Conservation (phyloP, 345 rosid species). For the Moricandia arvensis region DNA sequence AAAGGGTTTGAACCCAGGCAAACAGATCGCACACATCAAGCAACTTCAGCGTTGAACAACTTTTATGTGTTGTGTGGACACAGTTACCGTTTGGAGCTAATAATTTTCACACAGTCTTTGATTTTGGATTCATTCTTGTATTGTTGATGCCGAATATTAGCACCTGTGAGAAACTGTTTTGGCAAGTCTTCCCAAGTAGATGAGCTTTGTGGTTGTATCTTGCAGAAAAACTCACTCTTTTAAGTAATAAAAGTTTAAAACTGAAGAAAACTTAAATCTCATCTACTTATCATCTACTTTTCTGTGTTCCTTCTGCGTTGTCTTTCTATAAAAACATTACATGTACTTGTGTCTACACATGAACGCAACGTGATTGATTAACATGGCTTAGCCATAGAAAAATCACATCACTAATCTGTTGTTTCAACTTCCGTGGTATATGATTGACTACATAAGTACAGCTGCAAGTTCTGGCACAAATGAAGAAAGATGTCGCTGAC, state of each 20-base stretch:
- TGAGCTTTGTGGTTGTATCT: constrained; percentile 30
- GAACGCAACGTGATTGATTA: constrained; percentile 10
- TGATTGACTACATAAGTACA: background rate
- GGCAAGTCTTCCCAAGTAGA: constrained; percentile 27
- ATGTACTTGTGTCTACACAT: constrained; percentile 20
- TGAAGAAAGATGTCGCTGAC: constrained; percentile 18
- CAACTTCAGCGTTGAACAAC: constrained; percentile 54
- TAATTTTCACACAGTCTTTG: constrained; percentile 26
- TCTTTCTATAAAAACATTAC: background rate
- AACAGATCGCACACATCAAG: constrained; percentile 83
- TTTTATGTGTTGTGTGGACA: background rate
- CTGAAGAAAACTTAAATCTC: background rate
- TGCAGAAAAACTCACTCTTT: too few species aligned
- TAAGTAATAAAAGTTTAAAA: constrained; percentile 32
- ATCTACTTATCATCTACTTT: constrained; percentile 29
- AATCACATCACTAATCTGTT: background rate
- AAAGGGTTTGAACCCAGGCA: constrained; percentile 96
- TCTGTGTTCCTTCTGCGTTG: constrained; percentile 25
- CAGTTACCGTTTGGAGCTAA: constrained; percentile 23
- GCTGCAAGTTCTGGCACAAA: constrained; percentile 14
- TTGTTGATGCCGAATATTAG: constrained; percentile 26
- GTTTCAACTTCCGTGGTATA: background rate
- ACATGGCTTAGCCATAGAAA: background rate
- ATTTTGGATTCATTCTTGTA: constrained; percentile 22
- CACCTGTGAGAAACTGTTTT: background rate